Evolutionary conservation across 148 eudicot genomes (phyloP).

Genomic region (Chenopodium quinoa): DNA sequence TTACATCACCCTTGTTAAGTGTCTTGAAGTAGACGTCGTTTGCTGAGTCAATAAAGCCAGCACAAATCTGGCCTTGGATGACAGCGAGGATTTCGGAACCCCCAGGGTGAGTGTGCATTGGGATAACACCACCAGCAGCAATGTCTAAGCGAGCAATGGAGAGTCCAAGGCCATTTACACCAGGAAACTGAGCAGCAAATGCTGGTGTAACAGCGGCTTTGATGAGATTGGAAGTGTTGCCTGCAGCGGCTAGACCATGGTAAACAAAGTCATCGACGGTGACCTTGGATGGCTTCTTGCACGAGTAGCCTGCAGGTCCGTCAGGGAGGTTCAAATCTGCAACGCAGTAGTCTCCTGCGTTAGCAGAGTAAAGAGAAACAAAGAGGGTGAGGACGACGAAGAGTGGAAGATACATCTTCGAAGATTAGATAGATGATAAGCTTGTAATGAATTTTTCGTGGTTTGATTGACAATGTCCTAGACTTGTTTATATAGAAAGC

Average conservation of each 20-base stretch:
- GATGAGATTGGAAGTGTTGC: slow-evolving; percentile 66
- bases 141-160: slow-evolving; percentile 74
- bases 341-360: slow-evolving; percentile 67
- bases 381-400: slow-evolving; percentile 42
- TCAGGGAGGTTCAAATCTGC: slow-evolving; percentile 44
- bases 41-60: slow-evolving; percentile 65
- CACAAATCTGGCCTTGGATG: slow-evolving; percentile 49
- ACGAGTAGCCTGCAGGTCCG: slow-evolving; percentile 72
- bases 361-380: slow-evolving; percentile 34
- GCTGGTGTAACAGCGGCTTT: slow-evolving; percentile 80
- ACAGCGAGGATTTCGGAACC: slow-evolving; percentile 59
- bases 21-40: slow-evolving; percentile 48
- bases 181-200: slow-evolving; percentile 66
- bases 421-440: neutral
- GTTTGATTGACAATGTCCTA: neutral
- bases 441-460: neutral
- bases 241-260: slow-evolving; percentile 48
- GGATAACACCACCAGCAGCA: slow-evolving; percentile 67
- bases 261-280: slow-evolving; percentile 52
- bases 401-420: slow-evolving; percentile 54
- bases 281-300: slow-evolving; percentile 49
- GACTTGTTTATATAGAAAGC: neutral
- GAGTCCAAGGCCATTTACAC: slow-evolving; percentile 68
- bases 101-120: slow-evolving; percentile 84
- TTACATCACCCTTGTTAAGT: slow-evolving; percentile 59